phyloP scores from a whole-genome alignment of 225 moss, liverwort and hornwort species.

The Pleurozium schreberi region DNA sequence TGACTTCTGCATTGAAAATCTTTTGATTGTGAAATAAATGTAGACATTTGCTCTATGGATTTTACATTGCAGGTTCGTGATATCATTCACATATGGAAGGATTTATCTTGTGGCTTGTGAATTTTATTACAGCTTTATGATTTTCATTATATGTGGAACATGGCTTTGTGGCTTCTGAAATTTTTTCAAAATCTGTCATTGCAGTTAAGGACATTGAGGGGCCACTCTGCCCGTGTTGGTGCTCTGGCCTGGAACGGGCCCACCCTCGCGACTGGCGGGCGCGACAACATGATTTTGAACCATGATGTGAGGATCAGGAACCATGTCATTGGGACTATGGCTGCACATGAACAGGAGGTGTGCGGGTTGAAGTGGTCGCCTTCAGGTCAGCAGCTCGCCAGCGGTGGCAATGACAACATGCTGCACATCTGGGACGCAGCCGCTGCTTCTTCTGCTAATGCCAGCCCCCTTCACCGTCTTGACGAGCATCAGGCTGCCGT shows the following conservation, averaged over 20 bases:
- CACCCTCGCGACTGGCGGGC: constrained; percentile 70
- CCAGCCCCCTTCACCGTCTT: constrained; percentile 48
- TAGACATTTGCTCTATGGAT: neutral
- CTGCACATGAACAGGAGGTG: constrained; percentile 61
- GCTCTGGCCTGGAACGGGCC: constrained; percentile 84
- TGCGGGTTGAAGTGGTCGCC: constrained; percentile 91
- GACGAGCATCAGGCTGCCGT: constrained; percentile 91
- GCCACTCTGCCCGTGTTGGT: constrained; percentile 70
- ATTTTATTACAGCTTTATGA: no score
- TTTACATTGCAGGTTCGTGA: no score
- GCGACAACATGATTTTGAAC: constrained; percentile 79
- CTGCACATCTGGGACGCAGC: constrained; percentile 79
- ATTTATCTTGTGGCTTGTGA: no score
- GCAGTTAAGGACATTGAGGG: constrained; percentile 64
- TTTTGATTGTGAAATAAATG: no score
- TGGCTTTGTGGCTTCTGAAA: no score
- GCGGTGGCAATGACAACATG: constrained; percentile 94
- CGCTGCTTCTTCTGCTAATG: constrained; percentile 13
- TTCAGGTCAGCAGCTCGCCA: constrained; percentile 83
- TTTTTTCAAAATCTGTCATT: neutral
- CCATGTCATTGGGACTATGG: constrained; percentile 30
- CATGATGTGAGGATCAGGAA: constrained; percentile 84
- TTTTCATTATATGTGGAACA: no score
- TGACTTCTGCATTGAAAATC: no score
- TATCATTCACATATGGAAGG: no score